A percentile compares a stretch with the other conserved stretches of the same genome.
Conservation (phyloP, 495 filamentous ascomycete species). For the Podospora conica region DNA sequence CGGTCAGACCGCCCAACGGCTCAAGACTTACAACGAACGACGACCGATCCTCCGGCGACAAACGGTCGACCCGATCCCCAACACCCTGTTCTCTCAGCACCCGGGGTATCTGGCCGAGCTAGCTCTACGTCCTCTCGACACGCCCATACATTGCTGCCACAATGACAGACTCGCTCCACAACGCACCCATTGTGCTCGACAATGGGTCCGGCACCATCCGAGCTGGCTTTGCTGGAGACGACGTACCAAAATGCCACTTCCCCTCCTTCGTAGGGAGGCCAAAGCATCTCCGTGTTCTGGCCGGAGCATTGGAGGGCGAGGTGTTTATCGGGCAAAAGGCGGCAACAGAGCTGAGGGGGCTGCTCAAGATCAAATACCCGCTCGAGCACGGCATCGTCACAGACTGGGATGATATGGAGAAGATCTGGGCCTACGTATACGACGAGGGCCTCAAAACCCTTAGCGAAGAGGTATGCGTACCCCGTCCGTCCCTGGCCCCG, state of each 20-base stretch:
- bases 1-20: background rate
- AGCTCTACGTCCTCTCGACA: background rate
- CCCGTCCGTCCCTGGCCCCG: background rate
- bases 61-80: background rate
- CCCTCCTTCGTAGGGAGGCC: conserved; percentile 97
- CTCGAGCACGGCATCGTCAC: conserved; percentile 98
- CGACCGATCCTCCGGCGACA: background rate
- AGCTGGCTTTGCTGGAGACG: conserved; percentile 93
- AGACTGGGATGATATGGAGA: conserved; percentile 99
- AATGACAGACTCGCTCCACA: conserved; percentile 85
- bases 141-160: background rate
- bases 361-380: conserved; percentile 92
- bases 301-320: conserved; percentile 92
- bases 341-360: conserved; percentile 79
- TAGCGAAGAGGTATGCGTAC: conserved; percentile 78
- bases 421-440: conserved; percentile 82
- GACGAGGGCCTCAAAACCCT: conserved; percentile 76
- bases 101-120: background rate
- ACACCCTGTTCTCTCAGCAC: background rate
- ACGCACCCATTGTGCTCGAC: conserved; percentile 97
- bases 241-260: conserved; percentile 92
- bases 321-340: conserved; percentile 93
- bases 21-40: background rate
- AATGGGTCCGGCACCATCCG: conserved; percentile 98
- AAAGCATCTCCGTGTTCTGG: conserved; percentile 93